Percentiles rank a stretch among this genome's conserved stretches.
phyloP scores from a whole-genome alignment of 805 yeast species.

The Yamadazyma akitaensis region DNA sequence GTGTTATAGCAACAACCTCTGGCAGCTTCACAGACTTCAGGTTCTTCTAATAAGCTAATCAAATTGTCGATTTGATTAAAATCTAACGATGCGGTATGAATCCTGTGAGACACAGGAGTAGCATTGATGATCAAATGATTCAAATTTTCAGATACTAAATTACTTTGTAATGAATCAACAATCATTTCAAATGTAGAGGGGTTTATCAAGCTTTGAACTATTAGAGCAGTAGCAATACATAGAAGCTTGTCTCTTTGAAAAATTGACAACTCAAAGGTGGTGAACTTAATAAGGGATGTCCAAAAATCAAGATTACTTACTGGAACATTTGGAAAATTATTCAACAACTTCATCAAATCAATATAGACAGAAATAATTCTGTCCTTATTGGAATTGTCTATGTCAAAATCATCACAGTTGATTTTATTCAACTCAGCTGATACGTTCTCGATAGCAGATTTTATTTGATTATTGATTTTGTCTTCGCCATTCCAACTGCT shows the following conservation, averaged over 20 bases:
- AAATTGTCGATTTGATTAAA: slow-evolving; percentile 1
- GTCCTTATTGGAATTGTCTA: background rate
- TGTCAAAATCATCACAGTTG: background rate
- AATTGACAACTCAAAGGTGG: background rate
- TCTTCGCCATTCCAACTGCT: background rate
- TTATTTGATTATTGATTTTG: background rate
- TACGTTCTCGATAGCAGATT: slow-evolving; percentile 7
- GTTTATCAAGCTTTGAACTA: slow-evolving; percentile 6
- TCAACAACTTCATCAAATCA: slow-evolving; percentile 10
- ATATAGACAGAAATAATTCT: slow-evolving; percentile 5
- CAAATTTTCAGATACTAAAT: background rate
- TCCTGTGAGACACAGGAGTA: background rate
- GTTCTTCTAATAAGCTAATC: background rate
- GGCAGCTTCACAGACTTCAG: background rate
- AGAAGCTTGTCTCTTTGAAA: slow-evolving; percentile 1
- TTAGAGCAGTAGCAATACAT: background rate
- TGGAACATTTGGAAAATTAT: slow-evolving; percentile 1
- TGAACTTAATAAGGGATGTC: slow-evolving; percentile 4
- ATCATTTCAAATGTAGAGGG: slow-evolving; percentile 1
- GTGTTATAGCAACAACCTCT: background rate
- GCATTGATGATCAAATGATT: background rate
- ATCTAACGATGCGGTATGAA: background rate
- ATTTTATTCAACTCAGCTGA: slow-evolving; percentile 6
- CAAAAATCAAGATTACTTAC: slow-evolving; percentile 3
- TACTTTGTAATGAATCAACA: slow-evolving; percentile 1